Base-by-base conservation (phyloP, 2,329 filamentous ascomycete species). In the Teratosphaeria nubilosa region DNA sequence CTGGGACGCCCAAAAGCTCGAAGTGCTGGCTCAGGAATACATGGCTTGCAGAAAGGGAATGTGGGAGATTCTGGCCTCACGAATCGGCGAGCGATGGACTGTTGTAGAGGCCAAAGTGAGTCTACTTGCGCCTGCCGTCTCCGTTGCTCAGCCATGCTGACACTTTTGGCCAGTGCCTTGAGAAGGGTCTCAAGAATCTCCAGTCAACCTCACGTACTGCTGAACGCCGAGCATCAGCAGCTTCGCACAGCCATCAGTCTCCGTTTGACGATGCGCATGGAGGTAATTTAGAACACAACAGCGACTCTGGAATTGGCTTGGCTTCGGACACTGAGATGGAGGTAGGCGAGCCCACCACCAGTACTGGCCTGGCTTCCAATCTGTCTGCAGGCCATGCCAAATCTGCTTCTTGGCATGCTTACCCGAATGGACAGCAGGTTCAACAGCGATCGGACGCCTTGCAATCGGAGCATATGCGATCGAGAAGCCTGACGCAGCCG, bases 31-130 rank as follows among this genome's bases (percentile, higher is more conserved):
- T 41, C 83, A 82, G 70, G 86, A 88, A 69, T 95, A 95, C 74
- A 88, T 90, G 82, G 80, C 80, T 61, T 82, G 88, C 76, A 82
- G 91, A 57, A 86, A 87, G 71, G 86, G 91, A 72, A 91, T 95
- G 69, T 95, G 90, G 90, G 81, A 81, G 57, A 78, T 84, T 3
- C 80, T 95, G 25, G 89, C 88, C 2, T 78, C 82, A n/a, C 72
- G 76, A 32, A 69, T 82, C 24, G 78, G 77, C 6, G 81, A 83
- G 68, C 78, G 78, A 57, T 83, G 81, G 81, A 70, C 74, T 58
- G 83, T 87, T 3, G 87, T 91, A n/a, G 90, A 95, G 69, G 80
- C 88, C 82, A 81, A 94, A 86, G 90, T 88, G 78, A 64, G 84
- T 83, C 9, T 80, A 2, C 16, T 2, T 48, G 20, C 27, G 34